Evolutionary conservation across 257 asterid species (phyloP), one percentile per base, ranked within the genome.

Genomic region (Anisodus acutangulus): DNA sequence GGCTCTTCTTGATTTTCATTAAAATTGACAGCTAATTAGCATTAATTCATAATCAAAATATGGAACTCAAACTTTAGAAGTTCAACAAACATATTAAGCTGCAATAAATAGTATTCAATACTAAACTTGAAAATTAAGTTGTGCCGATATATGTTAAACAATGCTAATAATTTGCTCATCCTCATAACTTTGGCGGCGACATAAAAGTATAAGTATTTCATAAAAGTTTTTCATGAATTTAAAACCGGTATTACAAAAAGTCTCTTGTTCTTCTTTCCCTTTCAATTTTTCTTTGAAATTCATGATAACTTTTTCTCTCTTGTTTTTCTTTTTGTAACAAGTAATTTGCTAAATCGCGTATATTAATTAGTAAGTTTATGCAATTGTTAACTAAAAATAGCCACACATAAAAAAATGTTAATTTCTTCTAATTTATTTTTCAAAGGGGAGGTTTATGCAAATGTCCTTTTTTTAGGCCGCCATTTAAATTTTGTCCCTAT

Each of bases 11-110:
- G 45, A 7, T 3, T 54, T 39, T 39, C 60, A 54, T 66, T 79
- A 39, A 66, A 58, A 63, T 8, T 54, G 54, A 11, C 54, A 70
- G 66, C 67, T 74, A 8, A 17, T 15, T 26, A n/a, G 19, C 11
- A 17, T 15, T 26, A 39, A 22, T 35, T 49, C 80, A 22, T 45
- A 85, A 84, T 86, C 72, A 88, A 67, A 79, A 19, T 53, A 68
- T 43, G 45, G 78, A 37, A 67, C 37, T 66, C 55, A 35, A 41
- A 81, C 66, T 81, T 67, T 78, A 83, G 72, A 86, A 78, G 76
- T 58, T 86, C 90, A 86, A 86, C 86, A 51, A 78, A 86, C 11
- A 82, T 83, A 88, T 84, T 88, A 84, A 84, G 10, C 83, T 9
- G 76, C 85, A 86, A 84, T 88, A 82, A 22, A 88, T 86, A 84